Evolutionary conservation across 805 yeast species (phyloP).

Genomic region (Spathaspora passalidarum): DNA sequence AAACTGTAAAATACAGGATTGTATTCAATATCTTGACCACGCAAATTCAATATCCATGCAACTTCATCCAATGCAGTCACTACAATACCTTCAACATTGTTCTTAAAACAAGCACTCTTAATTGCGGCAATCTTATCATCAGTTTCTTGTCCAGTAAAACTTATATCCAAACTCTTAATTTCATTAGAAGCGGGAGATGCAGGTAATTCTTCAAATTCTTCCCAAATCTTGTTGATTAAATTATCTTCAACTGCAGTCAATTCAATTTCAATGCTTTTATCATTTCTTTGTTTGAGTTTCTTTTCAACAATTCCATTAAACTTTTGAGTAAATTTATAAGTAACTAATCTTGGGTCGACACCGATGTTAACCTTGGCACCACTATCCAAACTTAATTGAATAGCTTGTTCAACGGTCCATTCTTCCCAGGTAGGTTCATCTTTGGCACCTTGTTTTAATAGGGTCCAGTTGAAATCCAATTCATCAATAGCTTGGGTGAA

Average conservation of each 20-base stretch:
- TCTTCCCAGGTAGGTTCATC: slow-evolving; percentile 57
- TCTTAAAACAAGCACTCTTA: slow-evolving; percentile 20
- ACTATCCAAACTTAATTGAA: slow-evolving; percentile 47
- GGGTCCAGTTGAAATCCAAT: slow-evolving; percentile 58
- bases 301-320: slow-evolving; percentile 29
- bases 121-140: slow-evolving; percentile 54
- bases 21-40: slow-evolving; percentile 54
- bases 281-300: slow-evolving; percentile 16
- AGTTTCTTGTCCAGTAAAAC: slow-evolving; percentile 65
- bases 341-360: slow-evolving; percentile 50
- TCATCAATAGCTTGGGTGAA: slow-evolving; percentile 57
- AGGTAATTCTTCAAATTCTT: slow-evolving; percentile 62
- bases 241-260: slow-evolving; percentile 52
- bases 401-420: slow-evolving; percentile 53
- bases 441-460: slow-evolving; percentile 50
- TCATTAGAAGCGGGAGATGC: slow-evolving; percentile 43
- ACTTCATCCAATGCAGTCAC: slow-evolving; percentile 71
- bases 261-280: slow-evolving; percentile 36
- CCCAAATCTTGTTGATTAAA: slow-evolving; percentile 76
- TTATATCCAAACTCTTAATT: slow-evolving; percentile 47
- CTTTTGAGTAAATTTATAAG: slow-evolving; percentile 31
- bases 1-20: slow-evolving; percentile 53
- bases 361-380: slow-evolving; percentile 37
- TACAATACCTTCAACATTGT: slow-evolving; percentile 34
- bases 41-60: slow-evolving; percentile 71